Evolutionary conservation across 202 grass and related monocot genomes (phyloP).

Genomic region (Dendrocalamus latiflorus): DNA sequence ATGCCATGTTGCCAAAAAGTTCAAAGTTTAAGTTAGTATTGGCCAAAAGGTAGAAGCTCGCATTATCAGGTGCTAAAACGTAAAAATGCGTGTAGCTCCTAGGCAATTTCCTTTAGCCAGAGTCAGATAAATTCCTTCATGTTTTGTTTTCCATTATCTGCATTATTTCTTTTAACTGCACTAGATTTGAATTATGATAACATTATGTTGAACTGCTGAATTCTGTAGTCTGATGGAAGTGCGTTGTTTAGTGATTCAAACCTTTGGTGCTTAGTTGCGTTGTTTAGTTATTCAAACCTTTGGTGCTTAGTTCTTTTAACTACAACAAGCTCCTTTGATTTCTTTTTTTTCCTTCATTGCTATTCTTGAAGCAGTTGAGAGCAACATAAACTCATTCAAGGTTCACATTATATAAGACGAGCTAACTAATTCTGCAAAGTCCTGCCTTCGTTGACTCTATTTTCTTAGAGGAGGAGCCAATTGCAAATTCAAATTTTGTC

Average conservation of each 20-base stretch:
- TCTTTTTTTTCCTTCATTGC: background rate
- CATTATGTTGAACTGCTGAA: background rate
- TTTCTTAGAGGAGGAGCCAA: background rate
- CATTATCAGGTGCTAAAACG: too few relatives aligned
- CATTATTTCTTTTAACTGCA: background rate
- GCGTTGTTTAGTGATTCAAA: background rate
- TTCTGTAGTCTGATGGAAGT: background rate
- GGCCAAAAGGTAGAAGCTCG: too few relatives aligned
- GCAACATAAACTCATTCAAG: background rate
- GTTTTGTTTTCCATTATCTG: background rate
- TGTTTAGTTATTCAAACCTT: too few relatives aligned
- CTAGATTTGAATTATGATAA: background rate
- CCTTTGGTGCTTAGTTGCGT: too few relatives aligned
- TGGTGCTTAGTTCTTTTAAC: background rate
- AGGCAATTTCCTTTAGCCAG: background rate
- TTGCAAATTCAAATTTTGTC: background rate
- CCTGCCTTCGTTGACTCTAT: background rate
- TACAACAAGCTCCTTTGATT: background rate
- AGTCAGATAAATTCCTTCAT: background rate
- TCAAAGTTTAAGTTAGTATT: too few relatives aligned
- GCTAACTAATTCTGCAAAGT: background rate
- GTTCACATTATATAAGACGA: background rate
- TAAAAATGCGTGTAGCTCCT: background rate
- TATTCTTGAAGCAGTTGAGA: slow-evolving; percentile 4
- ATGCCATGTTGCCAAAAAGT: too few relatives aligned